Evolutionary conservation across 192 early-diverging fungal genomes (phyloP).

Genomic region (Piromyces finnis): DNA sequence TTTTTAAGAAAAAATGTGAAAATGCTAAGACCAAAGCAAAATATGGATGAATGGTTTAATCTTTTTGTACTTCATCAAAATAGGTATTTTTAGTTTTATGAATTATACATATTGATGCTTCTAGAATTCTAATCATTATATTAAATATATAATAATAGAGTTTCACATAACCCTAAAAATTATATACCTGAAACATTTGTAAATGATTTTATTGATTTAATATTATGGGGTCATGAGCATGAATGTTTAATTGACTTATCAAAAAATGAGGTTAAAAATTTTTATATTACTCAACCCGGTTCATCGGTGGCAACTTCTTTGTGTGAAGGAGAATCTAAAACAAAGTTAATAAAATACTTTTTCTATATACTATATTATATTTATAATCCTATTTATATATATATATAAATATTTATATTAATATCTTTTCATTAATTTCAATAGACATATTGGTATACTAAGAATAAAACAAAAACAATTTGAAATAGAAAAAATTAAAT

Average conservation of each 20-base stretch:
- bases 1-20: conserved; percentile 52
- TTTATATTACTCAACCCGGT: conserved; percentile 79
- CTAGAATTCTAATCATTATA: too few relatives aligned
- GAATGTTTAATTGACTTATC: conserved; percentile 72
- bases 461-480: conserved; percentile 48
- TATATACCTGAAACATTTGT: conserved; percentile 80
- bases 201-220: conserved; percentile 58
- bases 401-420: too few relatives aligned
- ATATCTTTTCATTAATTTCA: too few relatives aligned
- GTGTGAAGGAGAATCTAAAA: conserved; percentile 57
- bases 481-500: conserved; percentile 48
- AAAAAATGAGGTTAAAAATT: conserved; percentile 37
- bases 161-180: conserved; percentile 57
- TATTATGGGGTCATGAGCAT: conserved; percentile 96
- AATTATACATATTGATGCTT: too few relatives aligned
- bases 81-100: conserved; percentile 11
- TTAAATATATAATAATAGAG: conserved; percentile 17
- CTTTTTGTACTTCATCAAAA: conserved; percentile 88
- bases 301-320: conserved; percentile 82
- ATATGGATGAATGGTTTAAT: conserved; percentile 68
- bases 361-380: too few relatives aligned
- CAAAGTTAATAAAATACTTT: conserved; percentile 28
- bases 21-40: conserved; percentile 49
- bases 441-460: conserved; percentile 31
- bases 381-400: too few relatives aligned